A percentile compares a stretch with the other conserved stretches of the same genome.
Evolutionary conservation across 352 stramenopile species (phyloP).

Genomic region (Phytophthora capsici): DNA sequence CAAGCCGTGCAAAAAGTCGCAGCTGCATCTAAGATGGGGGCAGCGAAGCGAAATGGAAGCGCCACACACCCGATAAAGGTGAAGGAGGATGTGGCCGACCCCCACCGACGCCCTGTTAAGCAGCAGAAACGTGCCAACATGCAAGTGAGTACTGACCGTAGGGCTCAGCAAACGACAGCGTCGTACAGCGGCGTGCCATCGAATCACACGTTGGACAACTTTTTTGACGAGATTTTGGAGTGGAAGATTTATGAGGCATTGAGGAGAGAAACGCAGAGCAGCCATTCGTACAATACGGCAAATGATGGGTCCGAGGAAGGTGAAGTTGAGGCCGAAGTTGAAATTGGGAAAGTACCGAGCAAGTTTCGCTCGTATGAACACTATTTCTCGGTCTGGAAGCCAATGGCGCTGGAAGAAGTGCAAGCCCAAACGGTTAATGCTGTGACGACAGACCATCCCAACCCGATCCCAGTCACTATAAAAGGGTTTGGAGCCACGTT

Average conservation of each 20-base stretch:
- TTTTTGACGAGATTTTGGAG: slow-evolving; percentile 86
- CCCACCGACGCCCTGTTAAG: slow-evolving; percentile 75
- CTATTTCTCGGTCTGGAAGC: slow-evolving; percentile 91
- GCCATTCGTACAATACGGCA: slow-evolving; percentile 48
- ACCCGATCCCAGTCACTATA: slow-evolving; percentile 52
- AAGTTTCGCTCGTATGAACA: slow-evolving; percentile 89
- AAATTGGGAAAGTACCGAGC: slow-evolving; percentile 74
- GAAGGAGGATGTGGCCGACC: slow-evolving; percentile 46
- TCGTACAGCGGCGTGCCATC: slow-evolving; percentile 35
- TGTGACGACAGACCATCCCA: slow-evolving; percentile 69
- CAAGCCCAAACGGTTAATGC: slow-evolving; percentile 85
- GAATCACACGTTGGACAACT: slow-evolving; percentile 76
- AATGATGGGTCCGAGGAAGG: slow-evolving; percentile 82
- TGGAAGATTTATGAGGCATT: slow-evolving; percentile 81
- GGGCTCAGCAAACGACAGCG: slow-evolving; percentile 9
- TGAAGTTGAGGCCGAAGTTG: slow-evolving; percentile 67
- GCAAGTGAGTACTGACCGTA: slow-evolving; percentile 33
- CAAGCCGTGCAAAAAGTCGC: slow-evolving; percentile 28
- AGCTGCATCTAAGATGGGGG: slow-evolving; percentile 29
- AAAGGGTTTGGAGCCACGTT: slow-evolving; percentile 62
- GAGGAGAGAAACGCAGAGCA: slow-evolving; percentile 60
- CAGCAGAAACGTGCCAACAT: slow-evolving; percentile 57
- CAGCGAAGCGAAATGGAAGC: slow-evolving; percentile 18
- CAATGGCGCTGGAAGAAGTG: slow-evolving; percentile 87
- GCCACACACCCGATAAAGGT: slow-evolving; percentile 1